Conservation (phyloP, 345 rosid species). For the Punica granatum region DNA sequence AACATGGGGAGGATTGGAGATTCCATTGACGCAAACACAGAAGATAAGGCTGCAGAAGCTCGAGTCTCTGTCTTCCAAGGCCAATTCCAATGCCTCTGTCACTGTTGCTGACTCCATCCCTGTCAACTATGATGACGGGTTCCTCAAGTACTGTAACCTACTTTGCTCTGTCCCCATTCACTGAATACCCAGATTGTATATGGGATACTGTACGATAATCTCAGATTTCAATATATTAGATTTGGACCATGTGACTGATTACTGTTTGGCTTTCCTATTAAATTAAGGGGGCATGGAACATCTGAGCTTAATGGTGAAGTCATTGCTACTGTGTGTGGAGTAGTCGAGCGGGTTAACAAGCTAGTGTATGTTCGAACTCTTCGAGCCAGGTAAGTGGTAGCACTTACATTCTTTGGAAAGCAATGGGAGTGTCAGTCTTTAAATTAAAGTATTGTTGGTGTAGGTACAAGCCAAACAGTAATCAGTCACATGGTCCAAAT, state of each 20-base stretch:
- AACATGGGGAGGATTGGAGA: constrained; percentile 40
- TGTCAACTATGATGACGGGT: constrained; percentile 67
- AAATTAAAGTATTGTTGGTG: too few species aligned
- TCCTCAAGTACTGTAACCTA: constrained; percentile 59
- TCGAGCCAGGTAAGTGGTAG: constrained; percentile 48
- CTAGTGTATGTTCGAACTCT: constrained; percentile 75
- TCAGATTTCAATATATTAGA: too few species aligned
- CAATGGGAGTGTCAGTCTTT: not conserved
- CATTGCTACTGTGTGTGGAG: constrained; percentile 84
- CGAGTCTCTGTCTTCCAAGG: constrained; percentile 51
- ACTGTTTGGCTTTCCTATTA: not conserved
- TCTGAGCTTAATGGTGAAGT: constrained; percentile 65
- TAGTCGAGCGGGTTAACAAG: constrained; percentile 91
- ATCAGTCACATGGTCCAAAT: too few species aligned
- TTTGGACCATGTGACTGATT: too few species aligned
- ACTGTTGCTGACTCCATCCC: constrained; percentile 76
- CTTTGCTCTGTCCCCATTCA: too few species aligned
- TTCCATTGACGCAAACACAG: constrained; percentile 72
- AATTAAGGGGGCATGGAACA: constrained; percentile 87
- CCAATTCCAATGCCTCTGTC: constrained; percentile 57
- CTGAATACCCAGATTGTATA: too few species aligned
- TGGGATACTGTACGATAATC: too few species aligned
- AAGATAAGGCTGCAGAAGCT: constrained; percentile 65
- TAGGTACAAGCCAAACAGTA: not conserved
- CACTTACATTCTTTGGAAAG: not conserved